These are phyloP conservation scores for Penicillium salamii DNA, from an alignment of 495 filamentous ascomycete species.

Conservation along the genomic window DNA sequence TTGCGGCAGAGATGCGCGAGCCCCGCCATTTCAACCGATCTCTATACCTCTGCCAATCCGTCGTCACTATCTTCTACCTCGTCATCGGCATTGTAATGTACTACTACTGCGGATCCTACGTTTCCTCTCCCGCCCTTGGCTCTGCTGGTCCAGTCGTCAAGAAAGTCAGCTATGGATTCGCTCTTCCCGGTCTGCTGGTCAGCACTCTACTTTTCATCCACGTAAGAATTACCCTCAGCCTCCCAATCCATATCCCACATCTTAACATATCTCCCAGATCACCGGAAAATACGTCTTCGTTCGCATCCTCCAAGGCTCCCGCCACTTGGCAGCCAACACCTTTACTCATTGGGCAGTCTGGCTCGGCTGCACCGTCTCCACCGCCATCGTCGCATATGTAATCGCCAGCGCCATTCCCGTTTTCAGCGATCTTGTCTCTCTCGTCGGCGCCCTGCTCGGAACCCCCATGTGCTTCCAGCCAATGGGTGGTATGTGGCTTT, in stretches of 20 bases:
- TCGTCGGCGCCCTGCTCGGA: slow-evolving; percentile 56
- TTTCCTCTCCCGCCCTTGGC: slow-evolving; percentile 64
- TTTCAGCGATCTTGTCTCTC: slow-evolving; percentile 58
- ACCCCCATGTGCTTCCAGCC: slow-evolving; percentile 34
- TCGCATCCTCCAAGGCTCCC: slow-evolving; percentile 48
- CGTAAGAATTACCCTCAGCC: slow-evolving; percentile 9
- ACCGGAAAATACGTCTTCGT: slow-evolving; percentile 57
- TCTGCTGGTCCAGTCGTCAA: slow-evolving; percentile 58
- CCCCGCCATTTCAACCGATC: slow-evolving; percentile 57
- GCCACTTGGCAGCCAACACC: slow-evolving; percentile 53
- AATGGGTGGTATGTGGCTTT: slow-evolving; percentile 37
- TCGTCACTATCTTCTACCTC: slow-evolving; percentile 59
- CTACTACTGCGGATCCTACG: slow-evolving; percentile 60
- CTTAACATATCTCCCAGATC: slow-evolving; percentile 10
- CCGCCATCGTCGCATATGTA: slow-evolving; percentile 60
- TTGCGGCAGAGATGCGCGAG: slow-evolving; percentile 70
- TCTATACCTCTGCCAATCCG: slow-evolving; percentile 36
- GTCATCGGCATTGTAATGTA: slow-evolving; percentile 64
- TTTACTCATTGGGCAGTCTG: slow-evolving; percentile 52
- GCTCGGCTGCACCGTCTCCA: slow-evolving; percentile 48
- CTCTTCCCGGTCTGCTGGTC: slow-evolving; percentile 51
- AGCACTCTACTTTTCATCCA: slow-evolving; percentile 20
- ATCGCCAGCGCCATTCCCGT: slow-evolving; percentile 66
- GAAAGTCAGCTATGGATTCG: slow-evolving; percentile 69
- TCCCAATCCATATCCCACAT: slow-evolving; percentile 45